Evolutionary conservation across 768 basidiomycete species (phyloP), one percentile per base, ranked within the genome.

Genomic region (Suillus clintonianus): DNA sequence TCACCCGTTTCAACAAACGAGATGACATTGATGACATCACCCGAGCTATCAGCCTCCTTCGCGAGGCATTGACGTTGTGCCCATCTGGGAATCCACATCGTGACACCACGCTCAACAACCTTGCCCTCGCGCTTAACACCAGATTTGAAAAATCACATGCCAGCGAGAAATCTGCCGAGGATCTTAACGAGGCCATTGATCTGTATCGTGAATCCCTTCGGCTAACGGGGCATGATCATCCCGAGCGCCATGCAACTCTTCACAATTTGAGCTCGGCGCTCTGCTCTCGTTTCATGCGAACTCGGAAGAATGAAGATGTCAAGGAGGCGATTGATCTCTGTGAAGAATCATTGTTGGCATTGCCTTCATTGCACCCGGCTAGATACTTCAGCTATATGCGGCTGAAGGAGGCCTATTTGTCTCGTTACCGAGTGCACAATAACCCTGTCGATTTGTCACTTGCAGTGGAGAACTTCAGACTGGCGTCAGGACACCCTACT

Each of bases 341-440:
- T 48, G 17, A 4, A 36, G 48, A 68, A 37, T 45, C 67, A 32
- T 30, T 67, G 2, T 13, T 45, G 19, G 27, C 22, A 14, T 6
- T 24, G 11, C 22, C 11, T 47, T 47, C 45, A 24, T 22, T 47
- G 1, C 45, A 47, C 22, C 45, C 22, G 13, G 13, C 6, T 5
- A 47, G 45, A 37, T 37, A 11, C 3, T 37, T 37, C 19, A n/a
- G 19, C 42, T 43, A 43, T 9, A n/a, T 3, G 9, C 2, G 19
- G 42, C 42, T 43, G 19, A 0, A 43, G 8, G 7, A n/a, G 0
- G 70, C 73, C 19, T 55, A 73, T 51, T 57, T 73, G 17, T 71
- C 69, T 54, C 73, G 74, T 32, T 73, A 68, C 66, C 73, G 67
- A 47, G 7, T 70, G 8, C 53, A 60, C 39, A 61, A 61, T 10